Percentiles rank a stretch among this genome's conserved stretches.
phyloP scores from a whole-genome alignment of 2,329 filamentous ascomycete species.

The Fusarium fujikuroi region DNA sequence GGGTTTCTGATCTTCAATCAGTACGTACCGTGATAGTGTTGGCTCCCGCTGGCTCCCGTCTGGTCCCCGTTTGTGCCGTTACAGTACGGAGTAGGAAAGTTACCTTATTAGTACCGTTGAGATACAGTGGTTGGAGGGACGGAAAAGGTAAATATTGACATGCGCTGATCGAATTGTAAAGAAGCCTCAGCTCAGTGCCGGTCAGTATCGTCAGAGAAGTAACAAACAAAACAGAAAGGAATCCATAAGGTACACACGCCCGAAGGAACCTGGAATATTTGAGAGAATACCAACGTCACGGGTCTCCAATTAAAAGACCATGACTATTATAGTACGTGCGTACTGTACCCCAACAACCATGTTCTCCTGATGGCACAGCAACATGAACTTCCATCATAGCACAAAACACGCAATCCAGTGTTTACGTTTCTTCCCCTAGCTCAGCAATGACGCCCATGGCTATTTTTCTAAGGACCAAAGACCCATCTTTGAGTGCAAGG shows the following conservation, averaged over 20 bases:
- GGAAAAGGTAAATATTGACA: slow-evolving; percentile 8
- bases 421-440: not conserved
- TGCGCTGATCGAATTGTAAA: not conserved
- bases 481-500: not conserved
- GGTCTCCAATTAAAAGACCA: slow-evolving; percentile 3
- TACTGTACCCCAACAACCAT: not conserved
- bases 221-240: not conserved
- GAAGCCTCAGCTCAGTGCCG: not conserved
- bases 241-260: not conserved
- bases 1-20: slow-evolving; percentile 16
- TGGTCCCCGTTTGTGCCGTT: slow-evolving; percentile 24
- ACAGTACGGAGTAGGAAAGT: not conserved
- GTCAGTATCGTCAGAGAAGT: not conserved
- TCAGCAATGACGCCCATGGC: slow-evolving; percentile 12
- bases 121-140: slow-evolving; percentile 6
- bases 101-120: slow-evolving; percentile 11
- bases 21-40: slow-evolving; percentile 14
- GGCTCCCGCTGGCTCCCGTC: slow-evolving; percentile 30
- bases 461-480: not conserved
- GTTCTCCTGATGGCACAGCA: slow-evolving; percentile 22
- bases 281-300: slow-evolving; percentile 8
- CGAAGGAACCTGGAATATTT: not conserved
- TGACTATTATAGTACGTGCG: slow-evolving; percentile 1
- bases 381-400: slow-evolving; percentile 7
- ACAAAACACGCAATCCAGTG: slow-evolving; percentile 23